Conservation (phyloP, 2,329 filamentous ascomycete genomes). For the Hirsutella rhossiliensis region DNA sequence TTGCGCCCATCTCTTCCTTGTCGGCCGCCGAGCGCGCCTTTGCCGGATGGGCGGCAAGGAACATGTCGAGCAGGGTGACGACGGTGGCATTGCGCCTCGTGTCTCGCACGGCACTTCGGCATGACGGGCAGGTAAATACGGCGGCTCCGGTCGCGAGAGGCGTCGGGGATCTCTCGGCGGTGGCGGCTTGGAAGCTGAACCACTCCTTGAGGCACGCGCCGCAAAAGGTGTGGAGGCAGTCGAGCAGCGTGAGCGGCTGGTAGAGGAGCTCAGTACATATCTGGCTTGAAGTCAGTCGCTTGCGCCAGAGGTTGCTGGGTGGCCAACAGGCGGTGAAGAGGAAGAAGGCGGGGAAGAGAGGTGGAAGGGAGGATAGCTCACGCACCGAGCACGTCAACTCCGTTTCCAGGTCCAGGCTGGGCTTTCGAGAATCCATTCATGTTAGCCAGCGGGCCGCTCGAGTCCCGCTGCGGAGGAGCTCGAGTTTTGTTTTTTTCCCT, state of each 20-base stretch:
- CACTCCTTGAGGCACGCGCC: constrained; percentile 92
- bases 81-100: constrained; percentile 87
- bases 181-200: constrained; percentile 70
- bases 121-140: constrained; percentile 82
- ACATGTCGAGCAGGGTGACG: constrained; percentile 82
- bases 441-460: constrained; percentile 7
- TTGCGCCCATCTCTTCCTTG: constrained; percentile 60
- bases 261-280: constrained; percentile 95
- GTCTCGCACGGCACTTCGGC: constrained; percentile 73
- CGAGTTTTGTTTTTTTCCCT: not conserved
- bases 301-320: too few relatives aligned
- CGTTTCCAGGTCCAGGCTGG: constrained; percentile 66
- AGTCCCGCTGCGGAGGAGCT: constrained; percentile 1
- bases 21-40: constrained; percentile 60
- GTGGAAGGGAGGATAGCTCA: not conserved
- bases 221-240: constrained; percentile 93
- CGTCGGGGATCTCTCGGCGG: constrained; percentile 37
- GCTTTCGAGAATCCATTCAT: constrained; percentile 39
- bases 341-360: not conserved
- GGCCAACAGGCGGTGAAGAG: too few relatives aligned
- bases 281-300: constrained; percentile 28
- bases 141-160: constrained; percentile 34
- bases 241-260: constrained; percentile 80
- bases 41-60: constrained; percentile 65
- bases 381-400: constrained; percentile 91